Evolutionary conservation across 1,284 basidiomycete species (phyloP), one percentile per base, ranked within the genome.

Genomic region (Microbotryum intermedium): DNA sequence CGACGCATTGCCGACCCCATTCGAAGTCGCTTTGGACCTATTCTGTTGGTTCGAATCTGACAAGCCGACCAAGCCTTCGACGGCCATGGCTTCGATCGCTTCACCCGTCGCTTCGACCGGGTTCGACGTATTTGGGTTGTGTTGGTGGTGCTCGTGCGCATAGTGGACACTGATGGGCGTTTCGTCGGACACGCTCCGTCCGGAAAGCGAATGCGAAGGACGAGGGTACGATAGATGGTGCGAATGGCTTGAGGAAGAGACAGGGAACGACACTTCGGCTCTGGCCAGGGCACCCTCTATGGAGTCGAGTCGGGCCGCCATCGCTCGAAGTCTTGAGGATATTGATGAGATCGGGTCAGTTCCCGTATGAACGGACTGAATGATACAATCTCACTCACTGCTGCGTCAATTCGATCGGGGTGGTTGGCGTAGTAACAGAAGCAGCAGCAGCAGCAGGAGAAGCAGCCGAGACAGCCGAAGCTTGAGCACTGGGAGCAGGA

Each of bases 21-120:
- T 39, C 13, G 16, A 18, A 6, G 34, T n/a, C 16, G 13, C 10
- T 23, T 23, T 52, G 28, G 6, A 10, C 21, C 6, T 28, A 29
- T 2, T 26, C 34, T 21, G 39, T 26, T 34, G 50, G 11, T 54
- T 20, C 11, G 56, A 50, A 8, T 29, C 57, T 9, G 57, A 52
- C 6, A 67, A 55, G 10, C 62, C 66, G 18, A 67, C 66, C 1
- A 65, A 44, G 18, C 64, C 66, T 29, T 67, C 66, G 18, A 67
- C 56, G 4, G 66, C 66, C 55, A 67, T 67, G 50, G 50, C 50
- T 25, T 51, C 50, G 16, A 67, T 67, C 23, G 65, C 65, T 29
- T 66, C 65, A 2, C 66, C 66, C 3, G 66, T 64, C 23, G 64
- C 57, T 30, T 67, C 66, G 20, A 67, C 59, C 10, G 64, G 58